These are phyloP conservation scores for Teunomyces stri DNA, from an alignment of 805 yeast species.

Conservation along the genomic window DNA sequence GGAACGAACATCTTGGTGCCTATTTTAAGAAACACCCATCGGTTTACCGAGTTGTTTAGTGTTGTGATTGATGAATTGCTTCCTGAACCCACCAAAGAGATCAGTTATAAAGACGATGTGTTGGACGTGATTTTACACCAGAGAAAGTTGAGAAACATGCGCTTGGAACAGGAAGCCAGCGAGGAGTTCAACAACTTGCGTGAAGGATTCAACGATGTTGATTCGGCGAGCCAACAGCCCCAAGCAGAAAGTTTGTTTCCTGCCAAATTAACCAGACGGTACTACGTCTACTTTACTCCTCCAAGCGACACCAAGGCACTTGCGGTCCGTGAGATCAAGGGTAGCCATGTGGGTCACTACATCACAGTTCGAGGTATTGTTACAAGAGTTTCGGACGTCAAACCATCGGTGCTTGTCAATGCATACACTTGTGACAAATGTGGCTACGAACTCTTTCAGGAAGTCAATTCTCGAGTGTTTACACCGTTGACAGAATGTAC, in stretches of 20 bases:
- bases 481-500: slow-evolving; percentile 88
- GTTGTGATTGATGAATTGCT: slow-evolving; percentile 72
- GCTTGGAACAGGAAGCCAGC: slow-evolving; percentile 63
- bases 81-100: slow-evolving; percentile 83
- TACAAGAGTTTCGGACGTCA: slow-evolving; percentile 93
- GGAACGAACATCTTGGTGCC: slow-evolving; percentile 45
- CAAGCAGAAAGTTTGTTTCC: slow-evolving; percentile 63
- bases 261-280: slow-evolving; percentile 80
- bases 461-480: slow-evolving; percentile 78
- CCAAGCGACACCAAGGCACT: slow-evolving; percentile 54
- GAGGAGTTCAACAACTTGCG: slow-evolving; percentile 53
- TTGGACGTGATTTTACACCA: slow-evolving; percentile 91
- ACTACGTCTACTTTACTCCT: slow-evolving; percentile 84
- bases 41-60: slow-evolving; percentile 76
- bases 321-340: slow-evolving; percentile 88
- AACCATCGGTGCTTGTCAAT: slow-evolving; percentile 84
- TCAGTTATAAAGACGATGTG: slow-evolving; percentile 82
- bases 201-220: slow-evolving; percentile 26
- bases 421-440: slow-evolving; percentile 98
- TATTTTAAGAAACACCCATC: slow-evolving; percentile 71
- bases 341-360: slow-evolving; percentile 76
- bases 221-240: slow-evolving; percentile 12
- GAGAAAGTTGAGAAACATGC: slow-evolving; percentile 76
- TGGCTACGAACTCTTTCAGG: slow-evolving; percentile 96
- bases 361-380: slow-evolving; percentile 93